Base-by-base conservation (phyloP, 352 stramenopile genomes). In the Globisporangium apiculatum region DNA sequence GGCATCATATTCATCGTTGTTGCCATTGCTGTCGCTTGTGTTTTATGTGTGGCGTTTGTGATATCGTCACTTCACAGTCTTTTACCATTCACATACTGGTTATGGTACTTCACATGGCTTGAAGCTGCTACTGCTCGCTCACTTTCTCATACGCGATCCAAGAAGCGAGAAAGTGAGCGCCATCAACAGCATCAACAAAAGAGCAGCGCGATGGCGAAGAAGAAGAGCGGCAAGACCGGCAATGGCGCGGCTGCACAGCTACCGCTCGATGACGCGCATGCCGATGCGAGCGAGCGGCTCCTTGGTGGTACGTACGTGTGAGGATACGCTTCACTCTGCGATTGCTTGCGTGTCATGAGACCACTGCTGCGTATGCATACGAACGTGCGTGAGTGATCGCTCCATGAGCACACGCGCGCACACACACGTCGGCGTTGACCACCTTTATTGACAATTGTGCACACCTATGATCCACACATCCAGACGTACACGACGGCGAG, bases 181-280 rank as follows among this genome's bases (percentile, higher is more conserved):
- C 24, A 31, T 31, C 24, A 31, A 31, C 24, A 31, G 24, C 24
- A 31, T 31, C 24, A 31, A 31, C 24, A 31, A 3, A 31, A 2
- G 24, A 31, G 24, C 24, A 31, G 1, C 24, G 2, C 24, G 2
- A 88, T 87, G 77, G 65, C 55, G 53, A 78, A 80, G 75, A 86
- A 83, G 65, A 88, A 87, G 65, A 47, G 42, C 42, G 58, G 63
- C 42, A 83, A 85, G 62, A 67, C 24, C 24, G 24, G 24, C 24
- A 31, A 31, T 3, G 24, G 67, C 17, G 58, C 65, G 80, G 46
- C 72, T 66, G 9, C 42, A 15, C 42, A 47, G 42, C 42, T 57
- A 63, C 40, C 47, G 47, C 18, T 64, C 11, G 76, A 87, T 35
- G 75, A 87, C 56, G 14, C 65, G 49, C 67, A 79, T 37, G 51